Evolutionary conservation across 2,329 filamentous ascomycete genomes (phyloP).

Genomic region (Hymenotorrendiella dingleyae): DNA sequence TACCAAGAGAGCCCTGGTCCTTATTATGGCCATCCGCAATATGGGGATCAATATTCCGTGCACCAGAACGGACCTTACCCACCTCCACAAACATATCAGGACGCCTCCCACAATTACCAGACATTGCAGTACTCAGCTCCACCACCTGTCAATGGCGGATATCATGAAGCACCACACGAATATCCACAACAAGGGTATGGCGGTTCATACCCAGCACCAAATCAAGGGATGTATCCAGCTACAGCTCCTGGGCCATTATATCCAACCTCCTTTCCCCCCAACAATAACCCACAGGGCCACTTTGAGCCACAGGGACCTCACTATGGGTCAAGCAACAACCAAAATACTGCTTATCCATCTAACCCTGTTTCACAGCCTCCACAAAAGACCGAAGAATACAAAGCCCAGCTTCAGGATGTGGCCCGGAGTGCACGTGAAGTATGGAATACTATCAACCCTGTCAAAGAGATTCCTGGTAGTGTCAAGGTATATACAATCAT

Average conservation of each 20-base stretch:
- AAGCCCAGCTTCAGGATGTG: conserved; percentile 45
- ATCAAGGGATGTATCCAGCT: conserved; percentile 17
- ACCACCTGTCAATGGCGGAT: conserved; percentile 15
- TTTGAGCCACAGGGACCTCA: conserved; percentile 17
- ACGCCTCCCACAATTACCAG: conserved; percentile 22
- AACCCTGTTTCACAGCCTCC: conserved; percentile 22
- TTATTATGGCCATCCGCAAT: conserved; percentile 31
- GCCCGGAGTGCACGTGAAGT: conserved; percentile 50
- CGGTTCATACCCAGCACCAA: conserved; percentile 16
- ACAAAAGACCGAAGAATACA: conserved; percentile 38
- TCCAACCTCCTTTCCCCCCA: conserved; percentile 15
- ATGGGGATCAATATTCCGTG: conserved; percentile 29
- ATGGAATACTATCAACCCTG: conserved; percentile 54
- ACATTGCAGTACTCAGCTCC: conserved; percentile 22
- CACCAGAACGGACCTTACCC: conserved; percentile 28
- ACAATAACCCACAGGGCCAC: conserved; percentile 12
- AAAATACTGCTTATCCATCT: conserved; percentile 23
- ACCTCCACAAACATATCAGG: conserved; percentile 24
- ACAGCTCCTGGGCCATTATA: conserved; percentile 17
- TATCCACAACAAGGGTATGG: conserved; percentile 26
- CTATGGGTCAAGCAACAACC: conserved; percentile 20
- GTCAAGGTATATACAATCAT: conserved; percentile 60
- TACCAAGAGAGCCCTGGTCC: conserved; percentile 29
- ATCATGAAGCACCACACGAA: conserved; percentile 19
- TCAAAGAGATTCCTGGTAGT: conserved; percentile 56